Evolutionary conservation across 2,329 filamentous ascomycete genomes (phyloP), one percentile per base, ranked within the genome.

Genomic region (Arthrocladium fulminans): DNA sequence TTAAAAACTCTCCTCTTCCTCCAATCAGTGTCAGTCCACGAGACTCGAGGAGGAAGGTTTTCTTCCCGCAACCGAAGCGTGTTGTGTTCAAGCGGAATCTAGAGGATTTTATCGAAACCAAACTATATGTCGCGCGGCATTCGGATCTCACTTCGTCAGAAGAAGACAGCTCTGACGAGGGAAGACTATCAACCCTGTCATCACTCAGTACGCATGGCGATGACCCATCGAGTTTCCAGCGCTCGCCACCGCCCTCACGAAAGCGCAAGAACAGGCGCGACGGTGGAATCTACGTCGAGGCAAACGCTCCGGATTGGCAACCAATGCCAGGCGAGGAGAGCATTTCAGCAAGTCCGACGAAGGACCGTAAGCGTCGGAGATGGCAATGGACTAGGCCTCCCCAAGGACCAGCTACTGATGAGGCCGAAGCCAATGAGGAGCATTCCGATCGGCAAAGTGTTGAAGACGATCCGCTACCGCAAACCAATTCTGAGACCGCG

Each of bases 101-200:
- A 22, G 76, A 77, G 39, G 78, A 81, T 59, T 76, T 79, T 49
- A 79, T 82, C 56, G 69, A 68, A 53, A 81, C 71, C 2, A 68
- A 71, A 34, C 71, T 66, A 49, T 81, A 77, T 61, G 75, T 72
- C 3, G 63, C 73, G 45, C 72, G 73, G 30, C 76, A 80, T 54
- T 75, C 73, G 0, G 78, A 81, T 59, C 63, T 81, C 15, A 54
- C 41, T 35, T 56, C 57, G 5, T 50, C 53, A 15, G 54, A 57
- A 15, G 57, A 52, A 22, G 40, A 58, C 13, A 41, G 32, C 20
- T 24, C 37, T 1, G 29, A 30, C 9, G 49, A 51, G 15, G 45
- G 48, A 25, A 41, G 23, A 24, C 15, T 38, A 40, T 3, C 39
- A 22, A 5, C n/a, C 24, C 3, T 22, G 29, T 8, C 45, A 30